Evolutionary conservation across 345 rosid species (phyloP), one percentile per base, ranked within the genome.

Genomic region (Salix koriyanagi): DNA sequence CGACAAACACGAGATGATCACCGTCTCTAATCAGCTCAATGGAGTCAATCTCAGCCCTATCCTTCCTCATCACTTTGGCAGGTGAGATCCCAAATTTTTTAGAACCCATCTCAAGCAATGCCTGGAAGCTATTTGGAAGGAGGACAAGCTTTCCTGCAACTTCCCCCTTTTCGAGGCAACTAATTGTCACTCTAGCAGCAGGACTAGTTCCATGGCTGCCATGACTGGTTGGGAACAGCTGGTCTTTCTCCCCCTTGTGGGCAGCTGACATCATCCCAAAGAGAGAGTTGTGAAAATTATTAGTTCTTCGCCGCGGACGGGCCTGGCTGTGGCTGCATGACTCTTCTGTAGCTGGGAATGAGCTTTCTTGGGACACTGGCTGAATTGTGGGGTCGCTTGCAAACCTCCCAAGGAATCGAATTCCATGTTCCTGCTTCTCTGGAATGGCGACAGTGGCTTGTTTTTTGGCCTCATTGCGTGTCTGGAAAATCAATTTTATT

Each of bases 11-110:
- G 30, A 96, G 92, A 87, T 86, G 92, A 77, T 96, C 97, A 3
- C 92, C 96, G 41, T 95, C 99, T 87, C 94, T 87, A 18, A 93
- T 84, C 39, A 91, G 91, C 36, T 83, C 91, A 28, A 93, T 78
- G 68, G 86, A 86, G 25, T 91, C 99, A 50, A 96, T 87, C 77
- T 86, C 96, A 25, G 96, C 94, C 70, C 89, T 71, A 2, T 82
- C 89, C 79, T 86, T 83, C 79, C 65, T 86, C 58, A 81, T 21
- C 76, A 96, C 85, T 86, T 84, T 93, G 68, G 82, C 73, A 41
- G 85, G 74, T 23, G 64, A 15, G 70, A 90, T 76, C 26, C 92
- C 90, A 23, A 88, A 92, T 81, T 89, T 93, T 79, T 84, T 84
- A 1, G 79, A 79, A 61, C 97, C 95, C 62, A 91, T 71, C 52